A percentile compares a stretch with the other conserved stretches of the same genome.
Conservation (phyloP, 352 stramenopile genomes). For the Phytophthora quininea region DNA sequence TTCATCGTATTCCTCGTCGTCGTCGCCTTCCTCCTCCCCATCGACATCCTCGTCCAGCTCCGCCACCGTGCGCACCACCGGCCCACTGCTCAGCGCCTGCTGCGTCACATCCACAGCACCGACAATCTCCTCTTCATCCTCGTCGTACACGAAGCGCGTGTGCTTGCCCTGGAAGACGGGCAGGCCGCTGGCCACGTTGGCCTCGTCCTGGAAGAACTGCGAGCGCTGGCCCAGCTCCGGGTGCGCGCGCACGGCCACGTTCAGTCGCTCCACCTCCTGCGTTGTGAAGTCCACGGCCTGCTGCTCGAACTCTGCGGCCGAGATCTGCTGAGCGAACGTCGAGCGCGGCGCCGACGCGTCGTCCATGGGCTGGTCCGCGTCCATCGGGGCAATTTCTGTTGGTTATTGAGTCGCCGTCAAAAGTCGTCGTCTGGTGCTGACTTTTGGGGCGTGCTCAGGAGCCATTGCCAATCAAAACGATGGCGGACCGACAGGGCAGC, state of each 20-base stretch:
- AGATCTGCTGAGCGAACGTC: conserved; percentile 48
- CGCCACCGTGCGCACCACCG: conserved; percentile 64
- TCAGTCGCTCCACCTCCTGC: conserved; percentile 66
- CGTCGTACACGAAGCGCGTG: conserved; percentile 84
- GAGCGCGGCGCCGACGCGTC: conserved; percentile 8
- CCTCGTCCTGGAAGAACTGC: conserved; percentile 66
- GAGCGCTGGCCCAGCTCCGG: conserved; percentile 60
- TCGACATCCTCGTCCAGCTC: conserved; percentile 57
- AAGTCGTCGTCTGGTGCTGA: too few relatives aligned
- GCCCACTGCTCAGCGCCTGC: conserved; percentile 49
- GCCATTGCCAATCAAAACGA: conserved; percentile 14
- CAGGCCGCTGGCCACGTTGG: conserved; percentile 62
- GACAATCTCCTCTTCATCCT: conserved; percentile 72
- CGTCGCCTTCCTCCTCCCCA: conserved; percentile 43
- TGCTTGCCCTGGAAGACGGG: conserved; percentile 81
- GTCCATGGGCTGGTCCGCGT: conserved; percentile 34
- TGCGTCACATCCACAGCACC: conserved; percentile 69
- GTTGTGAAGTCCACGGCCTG: conserved; percentile 75
- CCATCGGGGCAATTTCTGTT: conserved; percentile 20
- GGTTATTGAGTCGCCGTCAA: background rate
- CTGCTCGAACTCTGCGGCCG: conserved; percentile 59
- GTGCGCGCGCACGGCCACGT: conserved; percentile 56
- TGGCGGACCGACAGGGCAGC: conserved; percentile 57
- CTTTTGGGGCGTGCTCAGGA: conserved; percentile 5
- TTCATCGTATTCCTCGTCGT: conserved; percentile 41